Percentiles rank a stretch among this genome's conserved stretches.
These are phyloP conservation scores for Ambrosiella cleistominuta DNA, from an alignment of 2,329 filamentous ascomycete genomes.

Conservation along the genomic window DNA sequence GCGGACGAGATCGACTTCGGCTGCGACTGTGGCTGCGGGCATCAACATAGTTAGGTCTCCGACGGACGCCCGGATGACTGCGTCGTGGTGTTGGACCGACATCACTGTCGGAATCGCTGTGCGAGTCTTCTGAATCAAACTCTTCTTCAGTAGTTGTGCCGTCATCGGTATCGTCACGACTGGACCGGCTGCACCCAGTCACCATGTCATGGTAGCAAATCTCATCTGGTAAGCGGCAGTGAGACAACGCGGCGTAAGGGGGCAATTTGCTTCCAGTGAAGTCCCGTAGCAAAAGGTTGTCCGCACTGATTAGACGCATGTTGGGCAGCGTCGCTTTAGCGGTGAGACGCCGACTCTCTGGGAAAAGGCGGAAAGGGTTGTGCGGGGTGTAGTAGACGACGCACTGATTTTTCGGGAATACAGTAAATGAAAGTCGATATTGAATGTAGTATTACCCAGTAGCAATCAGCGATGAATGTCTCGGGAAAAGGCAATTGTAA, in stretches of 20 bases:
- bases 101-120: not conserved
- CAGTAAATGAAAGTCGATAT: not conserved
- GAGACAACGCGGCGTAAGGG: conserved; percentile 10
- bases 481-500: not conserved
- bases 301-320: conserved; percentile 12
- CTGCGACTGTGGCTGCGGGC: not conserved
- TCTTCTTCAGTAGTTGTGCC: conserved; percentile 6
- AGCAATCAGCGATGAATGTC: not conserved
- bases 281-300: conserved; percentile 9
- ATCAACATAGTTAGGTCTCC: not conserved
- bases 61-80: not conserved
- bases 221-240: conserved; percentile 6
- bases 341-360: not conserved
- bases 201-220: conserved; percentile 10
- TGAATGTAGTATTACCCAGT: not conserved
- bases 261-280: conserved; percentile 6
- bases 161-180: not conserved
- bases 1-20: conserved; percentile 3
- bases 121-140: conserved; percentile 1
- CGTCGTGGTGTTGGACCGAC: not conserved
- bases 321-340: not conserved
- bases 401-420: not conserved
- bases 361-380: not conserved
- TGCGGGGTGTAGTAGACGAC: not conserved
- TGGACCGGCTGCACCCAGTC: not conserved